phyloP scores from a whole-genome alignment of 306 rosid genomes.

The Canavalia ensiformis region DNA sequence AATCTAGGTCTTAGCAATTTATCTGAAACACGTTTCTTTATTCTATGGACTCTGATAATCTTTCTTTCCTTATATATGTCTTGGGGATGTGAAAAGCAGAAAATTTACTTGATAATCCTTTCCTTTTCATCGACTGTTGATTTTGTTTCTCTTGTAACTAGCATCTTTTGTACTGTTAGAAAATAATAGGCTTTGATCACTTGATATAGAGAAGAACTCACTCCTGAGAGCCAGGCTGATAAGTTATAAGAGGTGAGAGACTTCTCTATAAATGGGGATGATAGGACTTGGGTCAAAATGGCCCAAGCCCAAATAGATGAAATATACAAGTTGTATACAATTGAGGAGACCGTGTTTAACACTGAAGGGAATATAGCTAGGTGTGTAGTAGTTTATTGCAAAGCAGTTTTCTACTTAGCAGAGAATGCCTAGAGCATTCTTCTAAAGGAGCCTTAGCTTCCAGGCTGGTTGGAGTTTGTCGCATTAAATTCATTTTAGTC shows the following conservation, averaged over 20 bases:
- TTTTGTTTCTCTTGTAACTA: constrained; percentile 7
- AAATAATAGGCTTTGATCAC: neutral
- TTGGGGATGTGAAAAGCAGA: neutral
- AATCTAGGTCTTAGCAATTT: constrained; percentile 2
- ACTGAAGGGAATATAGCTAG: too few species aligned
- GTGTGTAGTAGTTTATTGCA: too few species aligned
- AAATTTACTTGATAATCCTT: constrained; percentile 14
- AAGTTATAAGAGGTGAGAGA: neutral
- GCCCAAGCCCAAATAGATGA: too few species aligned
- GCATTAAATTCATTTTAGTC: too few species aligned
- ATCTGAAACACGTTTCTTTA: neutral
- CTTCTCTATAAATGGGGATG: neutral
- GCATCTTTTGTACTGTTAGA: constrained; percentile 11
- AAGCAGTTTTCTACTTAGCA: too few species aligned
- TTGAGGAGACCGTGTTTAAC: too few species aligned
- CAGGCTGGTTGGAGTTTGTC: too few species aligned
- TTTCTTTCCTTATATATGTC: neutral
- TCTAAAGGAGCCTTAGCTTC: too few species aligned
- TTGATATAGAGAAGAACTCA: neutral
- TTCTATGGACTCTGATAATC: neutral
- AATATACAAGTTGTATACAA: too few species aligned
- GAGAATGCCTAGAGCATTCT: too few species aligned
- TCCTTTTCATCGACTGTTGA: neutral
- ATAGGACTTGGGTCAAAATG: neutral
- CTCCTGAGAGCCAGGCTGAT: neutral